These are phyloP conservation scores for Seiridium cupressi DNA, from an alignment of 2,329 filamentous ascomycete species.

Conservation along the genomic window DNA sequence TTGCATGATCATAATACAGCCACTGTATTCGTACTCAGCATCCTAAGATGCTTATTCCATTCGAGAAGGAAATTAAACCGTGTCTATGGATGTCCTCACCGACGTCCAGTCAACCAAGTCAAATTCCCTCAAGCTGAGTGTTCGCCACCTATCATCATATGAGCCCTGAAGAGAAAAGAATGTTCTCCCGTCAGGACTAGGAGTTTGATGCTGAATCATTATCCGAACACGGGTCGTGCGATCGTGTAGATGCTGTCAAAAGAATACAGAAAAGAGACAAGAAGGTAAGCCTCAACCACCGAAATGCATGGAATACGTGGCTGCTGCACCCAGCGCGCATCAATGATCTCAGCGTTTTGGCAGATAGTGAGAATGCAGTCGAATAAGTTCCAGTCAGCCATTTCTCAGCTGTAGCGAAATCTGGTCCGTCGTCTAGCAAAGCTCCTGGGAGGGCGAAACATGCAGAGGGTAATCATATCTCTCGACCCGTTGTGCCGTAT, in stretches of 20 bases:
- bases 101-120: slow-evolving; percentile 1
- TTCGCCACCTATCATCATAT: background rate
- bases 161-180: background rate
- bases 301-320: background rate
- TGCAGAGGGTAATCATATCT: too few relatives aligned
- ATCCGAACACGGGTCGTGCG: background rate
- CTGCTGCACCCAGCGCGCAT: slow-evolving; percentile 12
- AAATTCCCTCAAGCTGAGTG: background rate
- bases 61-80: background rate
- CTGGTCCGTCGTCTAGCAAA: too few relatives aligned
- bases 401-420: too few relatives aligned
- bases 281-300: background rate
- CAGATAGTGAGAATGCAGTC: background rate
- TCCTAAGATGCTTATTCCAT: background rate
- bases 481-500: too few relatives aligned
- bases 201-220: too few relatives aligned
- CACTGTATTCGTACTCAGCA: slow-evolving; percentile 3
- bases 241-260: background rate
- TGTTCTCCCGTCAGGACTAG: too few relatives aligned
- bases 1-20: background rate
- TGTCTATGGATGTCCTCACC: slow-evolving; percentile 5
- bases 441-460: too few relatives aligned
- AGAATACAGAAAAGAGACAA: background rate
- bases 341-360: background rate
- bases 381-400: too few relatives aligned